Evolutionary conservation across 2,329 filamentous ascomycete genomes (phyloP).

Genomic region (Tolypocladium album): DNA sequence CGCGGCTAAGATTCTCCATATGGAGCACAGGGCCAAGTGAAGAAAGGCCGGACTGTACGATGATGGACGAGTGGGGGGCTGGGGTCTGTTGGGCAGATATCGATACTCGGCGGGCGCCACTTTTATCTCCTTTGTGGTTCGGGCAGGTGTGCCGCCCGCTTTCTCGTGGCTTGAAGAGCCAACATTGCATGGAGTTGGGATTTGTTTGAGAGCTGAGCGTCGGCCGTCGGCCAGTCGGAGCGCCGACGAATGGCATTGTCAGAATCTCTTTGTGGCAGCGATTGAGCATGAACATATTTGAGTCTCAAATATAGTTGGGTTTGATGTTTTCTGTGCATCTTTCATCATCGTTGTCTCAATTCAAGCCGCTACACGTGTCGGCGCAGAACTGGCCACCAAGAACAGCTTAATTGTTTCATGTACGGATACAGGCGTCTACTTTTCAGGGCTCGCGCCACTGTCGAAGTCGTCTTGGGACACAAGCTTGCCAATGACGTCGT

Average conservation of each 20-base stretch:
- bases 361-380: background rate
- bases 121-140: slow-evolving; percentile 3
- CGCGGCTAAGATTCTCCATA: slow-evolving; percentile 35
- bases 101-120: slow-evolving; percentile 2
- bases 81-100: background rate
- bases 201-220: slow-evolving; percentile 1
- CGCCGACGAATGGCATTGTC: background rate
- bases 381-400: background rate
- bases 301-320: background rate
- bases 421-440: background rate
- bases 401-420: background rate
- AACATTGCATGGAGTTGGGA: slow-evolving; percentile 24
- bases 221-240: background rate
- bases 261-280: background rate
- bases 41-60: background rate
- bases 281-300: background rate
- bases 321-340: no score
- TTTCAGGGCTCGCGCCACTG: background rate
- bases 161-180: slow-evolving; percentile 7
- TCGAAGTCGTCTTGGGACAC: slow-evolving; percentile 41
- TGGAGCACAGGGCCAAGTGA: slow-evolving; percentile 10
- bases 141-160: background rate
- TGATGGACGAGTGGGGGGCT: background rate
- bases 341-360: no score
- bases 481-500: slow-evolving; percentile 83